phyloP scores from a whole-genome alignment of 306 rosid species.

The Trichosanthes cucumerina region DNA sequence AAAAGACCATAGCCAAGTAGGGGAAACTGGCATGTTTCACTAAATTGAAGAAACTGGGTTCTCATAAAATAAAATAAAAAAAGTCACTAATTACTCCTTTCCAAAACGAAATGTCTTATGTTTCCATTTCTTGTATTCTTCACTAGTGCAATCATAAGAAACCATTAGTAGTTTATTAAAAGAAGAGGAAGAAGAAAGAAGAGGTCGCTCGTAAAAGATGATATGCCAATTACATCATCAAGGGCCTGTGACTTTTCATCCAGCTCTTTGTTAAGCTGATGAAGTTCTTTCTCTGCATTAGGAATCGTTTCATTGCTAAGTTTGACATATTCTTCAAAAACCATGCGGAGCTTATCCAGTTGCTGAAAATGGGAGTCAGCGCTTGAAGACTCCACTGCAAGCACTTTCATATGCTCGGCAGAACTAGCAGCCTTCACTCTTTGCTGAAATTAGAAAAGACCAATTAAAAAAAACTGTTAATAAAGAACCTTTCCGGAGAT shows the following conservation, averaged over 20 bases:
- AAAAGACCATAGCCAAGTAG: neutral
- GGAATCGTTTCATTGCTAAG: slow-evolving; percentile 68
- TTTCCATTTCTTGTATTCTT: neutral
- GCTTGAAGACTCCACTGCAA: slow-evolving; percentile 54
- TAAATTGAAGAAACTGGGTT: neutral
- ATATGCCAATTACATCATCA: slow-evolving; percentile 57
- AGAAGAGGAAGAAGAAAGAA: neutral
- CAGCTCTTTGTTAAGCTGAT: slow-evolving; percentile 50
- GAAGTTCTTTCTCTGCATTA: slow-evolving; percentile 58
- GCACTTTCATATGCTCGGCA: slow-evolving; percentile 67
- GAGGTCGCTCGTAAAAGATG: neutral
- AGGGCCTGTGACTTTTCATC: slow-evolving; percentile 62
- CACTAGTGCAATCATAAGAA: neutral
- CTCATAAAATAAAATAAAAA: no score
- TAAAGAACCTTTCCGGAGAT: neutral
- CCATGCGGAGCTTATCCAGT: slow-evolving; percentile 75
- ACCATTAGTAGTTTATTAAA: neutral
- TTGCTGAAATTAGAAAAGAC: slow-evolving; percentile 47
- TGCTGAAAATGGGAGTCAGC: slow-evolving; percentile 78
- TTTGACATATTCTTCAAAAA: slow-evolving; percentile 79
- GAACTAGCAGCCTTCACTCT: slow-evolving; percentile 73
- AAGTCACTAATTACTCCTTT: neutral
- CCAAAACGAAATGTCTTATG: neutral
- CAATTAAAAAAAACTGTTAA: neutral
- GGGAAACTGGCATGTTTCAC: neutral